phyloP scores from a whole-genome alignment of 768 basidiomycete species.

The Panaeolus papilionaceus region DNA sequence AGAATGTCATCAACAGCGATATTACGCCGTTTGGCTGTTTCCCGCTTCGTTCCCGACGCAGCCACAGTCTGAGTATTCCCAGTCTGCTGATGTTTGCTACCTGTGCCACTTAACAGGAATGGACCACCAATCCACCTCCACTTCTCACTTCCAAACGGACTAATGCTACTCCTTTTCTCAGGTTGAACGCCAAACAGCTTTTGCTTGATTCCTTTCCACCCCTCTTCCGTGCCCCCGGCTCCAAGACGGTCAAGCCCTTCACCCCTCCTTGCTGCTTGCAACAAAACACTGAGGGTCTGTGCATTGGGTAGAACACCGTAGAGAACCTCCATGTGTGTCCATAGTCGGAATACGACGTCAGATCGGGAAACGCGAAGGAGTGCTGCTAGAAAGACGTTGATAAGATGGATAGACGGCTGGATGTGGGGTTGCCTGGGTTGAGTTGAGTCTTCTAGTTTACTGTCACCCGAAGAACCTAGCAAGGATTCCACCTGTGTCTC shows the following conservation, averaged over 20 bases:
- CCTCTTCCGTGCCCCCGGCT: neutral
- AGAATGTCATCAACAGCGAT: conserved; percentile 36
- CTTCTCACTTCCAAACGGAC: neutral
- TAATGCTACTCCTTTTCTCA: neutral
- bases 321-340: conserved; percentile 66
- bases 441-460: conserved; percentile 39
- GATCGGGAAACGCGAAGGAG: conserved; percentile 61
- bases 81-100: neutral
- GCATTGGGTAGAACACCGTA: conserved; percentile 64
- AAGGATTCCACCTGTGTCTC: neutral
- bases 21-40: conserved; percentile 22
- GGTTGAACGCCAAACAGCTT: neutral
- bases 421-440: neutral
- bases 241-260: neutral
- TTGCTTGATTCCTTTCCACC: conserved; percentile 8
- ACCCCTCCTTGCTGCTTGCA: conserved; percentile 57
- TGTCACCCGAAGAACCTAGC: conserved; percentile 29
- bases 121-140: conserved; percentile 10
- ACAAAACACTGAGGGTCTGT: conserved; percentile 61
- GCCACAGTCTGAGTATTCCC: neutral
- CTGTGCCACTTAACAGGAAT: neutral
- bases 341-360: conserved; percentile 67
- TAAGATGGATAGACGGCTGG: conserved; percentile 14
- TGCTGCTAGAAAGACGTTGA: conserved; percentile 38
- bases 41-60: neutral